A percentile compares a stretch with the other conserved stretches of the same genome.
These are phyloP conservation scores for Penicillium argentinense DNA, from an alignment of 495 filamentous ascomycete species.

Conservation along the genomic window DNA sequence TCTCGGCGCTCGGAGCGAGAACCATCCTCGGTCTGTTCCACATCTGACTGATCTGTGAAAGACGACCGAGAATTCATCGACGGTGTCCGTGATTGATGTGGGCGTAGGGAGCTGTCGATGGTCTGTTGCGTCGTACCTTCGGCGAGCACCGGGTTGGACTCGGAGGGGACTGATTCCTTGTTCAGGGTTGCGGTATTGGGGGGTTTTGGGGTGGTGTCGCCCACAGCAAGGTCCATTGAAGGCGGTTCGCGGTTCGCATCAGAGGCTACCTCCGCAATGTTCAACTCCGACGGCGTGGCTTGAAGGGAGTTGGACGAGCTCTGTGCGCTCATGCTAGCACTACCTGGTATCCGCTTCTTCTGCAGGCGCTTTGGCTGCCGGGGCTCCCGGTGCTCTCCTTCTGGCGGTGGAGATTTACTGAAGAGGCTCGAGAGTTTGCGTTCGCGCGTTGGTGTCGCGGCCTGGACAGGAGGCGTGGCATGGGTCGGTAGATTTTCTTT, in stretches of 20 bases:
- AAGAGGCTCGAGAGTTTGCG: conserved; percentile 69
- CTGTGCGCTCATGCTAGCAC: conserved; percentile 77
- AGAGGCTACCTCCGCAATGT: conserved; percentile 7
- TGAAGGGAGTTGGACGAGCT: conserved; percentile 78
- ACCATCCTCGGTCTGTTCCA: conserved; percentile 65
- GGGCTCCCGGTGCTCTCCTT: conserved; percentile 54
- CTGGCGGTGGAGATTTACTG: conserved; percentile 57
- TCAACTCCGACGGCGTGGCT: conserved; percentile 30
- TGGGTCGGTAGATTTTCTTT: conserved; percentile 44
- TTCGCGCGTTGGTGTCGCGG: conserved; percentile 67
- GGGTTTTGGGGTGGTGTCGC: conserved; percentile 35
- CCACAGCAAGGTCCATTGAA: conserved; percentile 21
- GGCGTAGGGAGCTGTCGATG: conserved; percentile 56
- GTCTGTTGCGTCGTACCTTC: conserved; percentile 17
- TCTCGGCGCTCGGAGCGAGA: conserved; percentile 63
- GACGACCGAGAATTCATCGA: conserved; percentile 73
- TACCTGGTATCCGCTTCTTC: conserved; percentile 76
- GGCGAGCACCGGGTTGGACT: conserved; percentile 19
- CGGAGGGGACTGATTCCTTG: conserved; percentile 21
- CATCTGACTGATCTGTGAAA: conserved; percentile 72
- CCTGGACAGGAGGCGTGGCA: conserved; percentile 36
- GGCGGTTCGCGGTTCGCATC: conserved; percentile 18
- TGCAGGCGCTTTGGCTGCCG: conserved; percentile 80
- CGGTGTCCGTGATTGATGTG: conserved; percentile 63
- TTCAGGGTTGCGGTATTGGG: conserved; percentile 25